Evolutionary conservation across 352 stramenopile genomes (phyloP), one percentile per base, ranked within the genome.

Genomic region (Phytophthora rubi): DNA sequence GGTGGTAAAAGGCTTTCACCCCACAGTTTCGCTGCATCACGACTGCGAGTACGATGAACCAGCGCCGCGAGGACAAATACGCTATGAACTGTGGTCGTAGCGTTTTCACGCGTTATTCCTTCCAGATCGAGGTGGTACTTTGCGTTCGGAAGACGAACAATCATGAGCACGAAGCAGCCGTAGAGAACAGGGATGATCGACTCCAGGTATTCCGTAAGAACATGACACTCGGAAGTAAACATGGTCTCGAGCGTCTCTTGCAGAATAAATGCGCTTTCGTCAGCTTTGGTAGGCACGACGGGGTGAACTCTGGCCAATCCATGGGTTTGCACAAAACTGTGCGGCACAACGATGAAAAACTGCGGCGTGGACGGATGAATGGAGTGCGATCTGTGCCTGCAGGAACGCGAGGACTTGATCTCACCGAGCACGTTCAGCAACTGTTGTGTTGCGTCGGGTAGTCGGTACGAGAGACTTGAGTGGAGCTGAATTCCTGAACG

Each of bases 151-250:
- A 52, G 45, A 16, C 45, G 45, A 52, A 52, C 45, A 28, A 52
- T 23, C 18, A 52, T n/a, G 6, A 52, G 45, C 16, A 52, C 45
- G 9, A 23, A 52, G 16, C 45, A 23, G 45, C 45, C 45, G 6
- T 52, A 52, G 10, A 52, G 45, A 28, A 52, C 5, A 28, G 45
- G 45, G n/a, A 52, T 30, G 9, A 52, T n/a, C n/a, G 39, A 68
- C 64, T 85, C 70, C 63, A 81, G 61, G 35, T 80, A 80, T 59
- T 85, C 72, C 33, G 68, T 67, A 3, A 81, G 56, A 6, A 81
- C 59, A n/a, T 77, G 35, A 13, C 75, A 85, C 52, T 82, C 71
- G 15, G 61, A 68, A 2, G 75, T 75, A 60, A 82, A 82, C 18
- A 83, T 58, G 5, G 23, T 33, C 39, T 66, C 59, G 21, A 66